Conservation (phyloP, 306 rosid genomes). For the Cicer yamashitae region DNA sequence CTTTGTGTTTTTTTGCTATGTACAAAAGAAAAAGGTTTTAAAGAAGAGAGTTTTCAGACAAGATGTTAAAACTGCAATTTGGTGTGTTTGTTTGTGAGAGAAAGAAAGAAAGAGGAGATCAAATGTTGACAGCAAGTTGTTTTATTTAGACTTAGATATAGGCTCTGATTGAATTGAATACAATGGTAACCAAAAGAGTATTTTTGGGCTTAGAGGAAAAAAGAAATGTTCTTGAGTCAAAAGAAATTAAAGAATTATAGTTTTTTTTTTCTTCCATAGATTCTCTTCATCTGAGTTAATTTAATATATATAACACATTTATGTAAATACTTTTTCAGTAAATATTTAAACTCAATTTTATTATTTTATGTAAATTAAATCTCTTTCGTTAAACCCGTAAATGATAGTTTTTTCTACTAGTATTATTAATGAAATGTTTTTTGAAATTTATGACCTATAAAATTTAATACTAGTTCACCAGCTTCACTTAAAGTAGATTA, state of each 20-base stretch:
- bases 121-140: slow-evolving; percentile 50
- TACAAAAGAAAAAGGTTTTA: slow-evolving; percentile 49
- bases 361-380: too few relatives aligned
- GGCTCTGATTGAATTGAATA: slow-evolving; percentile 51
- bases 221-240: slow-evolving; percentile 47
- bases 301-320: too few relatives aligned
- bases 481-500: slow-evolving; percentile 14
- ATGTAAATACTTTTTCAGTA: too few relatives aligned
- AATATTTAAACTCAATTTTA: too few relatives aligned
- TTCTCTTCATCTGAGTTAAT: too few relatives aligned
- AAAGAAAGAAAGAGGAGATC: slow-evolving; percentile 40
- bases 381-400: not conserved
- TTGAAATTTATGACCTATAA: slow-evolving; percentile 9
- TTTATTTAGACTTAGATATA: slow-evolving; percentile 54
- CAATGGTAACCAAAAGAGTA: slow-evolving; percentile 57
- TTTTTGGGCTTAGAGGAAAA: slow-evolving; percentile 15
- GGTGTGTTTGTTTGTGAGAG: slow-evolving; percentile 36
- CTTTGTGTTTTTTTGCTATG: slow-evolving; percentile 53
- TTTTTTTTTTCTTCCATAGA: not conserved
- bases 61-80: slow-evolving; percentile 47
- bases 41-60: slow-evolving; percentile 48
- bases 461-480: slow-evolving; percentile 23
- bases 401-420: slow-evolving; percentile 33
- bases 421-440: slow-evolving; percentile 28
- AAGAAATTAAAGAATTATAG: slow-evolving; percentile 56